A percentile compares a stretch with the other conserved stretches of the same genome.
Evolutionary conservation across 495 filamentous ascomycete species (phyloP).

Genomic region (Aspergillus panamensis): DNA sequence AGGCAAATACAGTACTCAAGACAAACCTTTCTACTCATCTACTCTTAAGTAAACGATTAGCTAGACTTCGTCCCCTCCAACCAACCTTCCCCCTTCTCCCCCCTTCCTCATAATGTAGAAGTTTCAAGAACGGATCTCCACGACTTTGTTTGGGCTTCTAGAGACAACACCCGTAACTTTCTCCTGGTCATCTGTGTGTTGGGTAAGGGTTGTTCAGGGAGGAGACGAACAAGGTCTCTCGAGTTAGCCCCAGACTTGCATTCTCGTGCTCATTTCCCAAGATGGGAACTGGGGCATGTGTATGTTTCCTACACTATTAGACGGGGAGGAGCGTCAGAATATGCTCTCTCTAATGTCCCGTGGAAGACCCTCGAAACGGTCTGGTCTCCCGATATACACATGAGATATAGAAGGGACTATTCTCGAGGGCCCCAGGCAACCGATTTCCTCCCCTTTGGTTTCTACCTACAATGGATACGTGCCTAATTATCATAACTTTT

Average conservation of each 20-base stretch:
- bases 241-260: constrained; percentile 4
- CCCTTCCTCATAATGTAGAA: no score
- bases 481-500: neutral
- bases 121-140: constrained; percentile 14
- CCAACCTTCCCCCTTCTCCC: neutral
- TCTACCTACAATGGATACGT: neutral
- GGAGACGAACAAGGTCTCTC: neutral
- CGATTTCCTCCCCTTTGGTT: neutral
- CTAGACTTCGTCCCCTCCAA: neutral
- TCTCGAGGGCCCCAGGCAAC: neutral
- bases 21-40: neutral
- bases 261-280: constrained; percentile 2
- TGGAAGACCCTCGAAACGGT: constrained; percentile 3
- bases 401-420: constrained; percentile 6
- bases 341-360: constrained; percentile 14
- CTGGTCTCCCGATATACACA: neutral
- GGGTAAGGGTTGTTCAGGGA: constrained; percentile 4
- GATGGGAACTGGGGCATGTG: neutral
- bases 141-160: neutral
- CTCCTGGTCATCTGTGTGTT: neutral
- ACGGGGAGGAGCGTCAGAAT: constrained; percentile 7
- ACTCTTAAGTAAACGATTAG: neutral
- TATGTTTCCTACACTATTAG: constrained; percentile 1
- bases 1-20: neutral
- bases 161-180: neutral